Percentiles rank a stretch among this genome's conserved stretches.
These are phyloP conservation scores for Clathrus columnatus DNA, from an alignment of 768 basidiomycete genomes.

Conservation along the genomic window DNA sequence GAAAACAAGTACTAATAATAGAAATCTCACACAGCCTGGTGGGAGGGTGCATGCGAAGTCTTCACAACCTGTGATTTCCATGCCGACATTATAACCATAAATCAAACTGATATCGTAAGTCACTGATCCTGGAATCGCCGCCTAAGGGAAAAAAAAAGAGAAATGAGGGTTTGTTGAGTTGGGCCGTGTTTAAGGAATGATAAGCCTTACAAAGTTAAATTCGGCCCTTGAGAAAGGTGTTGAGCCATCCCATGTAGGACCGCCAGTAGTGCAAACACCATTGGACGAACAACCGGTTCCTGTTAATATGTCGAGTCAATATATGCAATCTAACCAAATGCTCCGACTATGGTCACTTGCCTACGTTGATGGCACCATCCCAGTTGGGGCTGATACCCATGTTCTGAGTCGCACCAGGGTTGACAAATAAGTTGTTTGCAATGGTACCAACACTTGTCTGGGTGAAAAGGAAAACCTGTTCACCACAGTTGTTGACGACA, in stretches of 20 bases:
- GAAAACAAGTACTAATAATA: too few relatives aligned
- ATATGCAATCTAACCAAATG: background rate
- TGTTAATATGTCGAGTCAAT: background rate
- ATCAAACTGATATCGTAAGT: conserved; percentile 6
- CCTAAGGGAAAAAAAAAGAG: background rate
- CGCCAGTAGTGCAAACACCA: conserved; percentile 1
- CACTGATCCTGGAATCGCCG: background rate
- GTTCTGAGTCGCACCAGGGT: conserved; percentile 19
- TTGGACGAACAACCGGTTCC: background rate
- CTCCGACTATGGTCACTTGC: background rate
- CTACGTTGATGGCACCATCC: conserved; percentile 5
- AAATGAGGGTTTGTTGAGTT: too few relatives aligned
- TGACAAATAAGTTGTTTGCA: conserved; percentile 20
- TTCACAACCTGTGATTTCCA: background rate
- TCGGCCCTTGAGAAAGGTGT: conserved; percentile 5
- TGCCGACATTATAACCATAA: conserved; percentile 8
- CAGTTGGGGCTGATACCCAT: conserved; percentile 5
- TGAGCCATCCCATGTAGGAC: conserved; percentile 1
- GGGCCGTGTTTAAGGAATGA: too few relatives aligned
- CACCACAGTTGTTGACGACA: conserved; percentile 20
- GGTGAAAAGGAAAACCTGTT: conserved; percentile 23
- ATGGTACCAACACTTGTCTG: conserved; percentile 22
- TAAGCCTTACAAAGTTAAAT: conserved; percentile 1
- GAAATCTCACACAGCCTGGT: background rate
- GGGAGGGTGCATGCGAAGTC: conserved; percentile 7